phyloP scores from a whole-genome alignment of 768 basidiomycete genomes.

The Tulasnella sp. region DNA sequence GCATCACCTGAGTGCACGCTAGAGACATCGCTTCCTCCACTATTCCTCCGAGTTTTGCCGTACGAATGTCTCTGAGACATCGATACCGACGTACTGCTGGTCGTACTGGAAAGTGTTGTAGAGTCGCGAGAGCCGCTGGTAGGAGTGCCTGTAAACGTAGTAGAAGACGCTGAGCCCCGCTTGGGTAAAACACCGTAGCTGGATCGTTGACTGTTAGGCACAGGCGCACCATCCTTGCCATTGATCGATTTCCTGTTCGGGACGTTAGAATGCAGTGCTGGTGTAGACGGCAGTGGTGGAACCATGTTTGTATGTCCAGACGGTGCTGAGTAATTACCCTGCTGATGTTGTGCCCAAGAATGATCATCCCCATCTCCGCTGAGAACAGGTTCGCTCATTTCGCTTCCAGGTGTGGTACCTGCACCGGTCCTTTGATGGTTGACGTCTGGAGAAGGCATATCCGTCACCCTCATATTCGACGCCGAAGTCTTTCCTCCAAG shows the following conservation, averaged over 20 bases:
- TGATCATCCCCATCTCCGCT: background rate
- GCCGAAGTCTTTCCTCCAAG: background rate
- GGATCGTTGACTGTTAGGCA: conserved; percentile 8
- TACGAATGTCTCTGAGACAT: conserved; percentile 61
- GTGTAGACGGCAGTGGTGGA: background rate
- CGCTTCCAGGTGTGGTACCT: background rate
- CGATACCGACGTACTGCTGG: conserved; percentile 68
- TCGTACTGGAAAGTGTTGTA: conserved; percentile 65
- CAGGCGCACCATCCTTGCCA: conserved; percentile 6
- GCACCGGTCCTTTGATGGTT: background rate
- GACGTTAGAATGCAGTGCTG: background rate
- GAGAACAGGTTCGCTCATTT: background rate
- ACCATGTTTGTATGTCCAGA: conserved; percentile 9
- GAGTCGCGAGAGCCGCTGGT: conserved; percentile 69
- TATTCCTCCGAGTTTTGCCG: conserved; percentile 61
- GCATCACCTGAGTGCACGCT: conserved; percentile 59
- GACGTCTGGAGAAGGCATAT: background rate
- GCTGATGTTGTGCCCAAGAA: background rate
- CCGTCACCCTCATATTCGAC: conserved; percentile 4
- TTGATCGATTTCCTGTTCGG: conserved; percentile 16
- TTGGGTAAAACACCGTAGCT: conserved; percentile 32
- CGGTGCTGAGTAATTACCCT: conserved; percentile 16
- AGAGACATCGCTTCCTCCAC: conserved; percentile 77
- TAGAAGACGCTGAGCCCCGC: conserved; percentile 81
- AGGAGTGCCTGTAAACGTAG: conserved; percentile 70